Evolutionary conservation across 306 rosid genomes (phyloP).

Genomic region (Betula pendula): DNA sequence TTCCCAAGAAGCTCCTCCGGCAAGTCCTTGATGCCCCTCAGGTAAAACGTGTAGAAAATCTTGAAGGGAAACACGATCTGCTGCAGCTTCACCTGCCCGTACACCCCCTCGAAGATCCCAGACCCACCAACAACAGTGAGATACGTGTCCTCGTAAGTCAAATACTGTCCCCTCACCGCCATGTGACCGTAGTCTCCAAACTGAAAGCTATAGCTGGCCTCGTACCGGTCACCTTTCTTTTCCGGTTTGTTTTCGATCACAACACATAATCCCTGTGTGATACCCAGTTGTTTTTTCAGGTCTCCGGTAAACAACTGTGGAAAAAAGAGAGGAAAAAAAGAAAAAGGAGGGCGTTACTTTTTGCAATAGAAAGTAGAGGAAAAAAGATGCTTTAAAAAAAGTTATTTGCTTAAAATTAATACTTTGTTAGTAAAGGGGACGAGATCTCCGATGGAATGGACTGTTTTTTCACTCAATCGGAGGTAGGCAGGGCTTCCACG

Average conservation of each 20-base stretch:
- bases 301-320: constrained; percentile 56
- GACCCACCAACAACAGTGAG: constrained; percentile 70
- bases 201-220: constrained; percentile 63
- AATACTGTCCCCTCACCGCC: constrained; percentile 58
- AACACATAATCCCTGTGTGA: constrained; percentile 58
- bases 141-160: constrained; percentile 64
- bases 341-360: too few species aligned
- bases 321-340: background rate
- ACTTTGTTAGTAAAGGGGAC: constrained; percentile 78
- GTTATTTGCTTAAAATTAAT: background rate
- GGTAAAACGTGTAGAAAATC: constrained; percentile 58
- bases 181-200: constrained; percentile 72
- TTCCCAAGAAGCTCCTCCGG: constrained; percentile 47
- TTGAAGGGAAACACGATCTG: constrained; percentile 70
- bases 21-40: constrained; percentile 57
- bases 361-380: background rate
- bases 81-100: constrained; percentile 64
- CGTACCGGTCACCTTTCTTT: constrained; percentile 61
- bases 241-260: constrained; percentile 59
- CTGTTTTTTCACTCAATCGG: constrained; percentile 55
- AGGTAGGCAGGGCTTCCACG: constrained; percentile 74
- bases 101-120: constrained; percentile 69
- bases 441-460: constrained; percentile 66
- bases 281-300: constrained; percentile 55
- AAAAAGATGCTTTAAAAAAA: background rate